These are phyloP conservation scores for Jacaranda mimosifolia DNA, from an alignment of 257 asterid genomes.

Conservation along the genomic window DNA sequence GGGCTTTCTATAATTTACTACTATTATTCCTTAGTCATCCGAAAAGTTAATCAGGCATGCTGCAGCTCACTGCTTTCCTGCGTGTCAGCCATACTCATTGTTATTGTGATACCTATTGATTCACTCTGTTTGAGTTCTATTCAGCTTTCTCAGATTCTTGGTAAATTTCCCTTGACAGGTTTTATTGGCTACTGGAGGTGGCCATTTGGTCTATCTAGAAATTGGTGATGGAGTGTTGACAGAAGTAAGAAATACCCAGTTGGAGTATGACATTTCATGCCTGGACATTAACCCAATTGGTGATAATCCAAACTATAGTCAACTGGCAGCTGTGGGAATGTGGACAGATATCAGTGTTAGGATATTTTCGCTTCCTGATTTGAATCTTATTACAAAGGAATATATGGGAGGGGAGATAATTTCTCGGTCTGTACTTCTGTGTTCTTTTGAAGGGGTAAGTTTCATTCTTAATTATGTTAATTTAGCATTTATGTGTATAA, in stretches of 20 bases:
- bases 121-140: constrained; percentile 27
- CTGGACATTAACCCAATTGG: constrained; percentile 96
- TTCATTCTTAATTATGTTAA: constrained; percentile 41
- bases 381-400: constrained; percentile 73
- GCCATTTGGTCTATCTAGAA: constrained; percentile 92
- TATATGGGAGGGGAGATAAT: constrained; percentile 84
- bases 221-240: constrained; percentile 89
- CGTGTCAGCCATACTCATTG: neutral
- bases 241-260: constrained; percentile 73
- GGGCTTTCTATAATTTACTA: no score
- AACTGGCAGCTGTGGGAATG: constrained; percentile 98
- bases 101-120: constrained; percentile 6
- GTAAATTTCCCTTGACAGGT: constrained; percentile 60
- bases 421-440: constrained; percentile 87
- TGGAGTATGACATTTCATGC: constrained; percentile 97
- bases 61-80: neutral
- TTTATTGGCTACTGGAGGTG: constrained; percentile 97
- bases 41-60: neutral
- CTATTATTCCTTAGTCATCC: no score
- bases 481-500: neutral
- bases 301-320: constrained; percentile 76
- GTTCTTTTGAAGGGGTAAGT: constrained; percentile 84
- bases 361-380: constrained; percentile 73
- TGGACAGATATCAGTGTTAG: constrained; percentile 91
- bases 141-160: constrained; percentile 31